phyloP scores from a whole-genome alignment of 2,329 filamentous ascomycete species.

The Mariannaea sp. region DNA sequence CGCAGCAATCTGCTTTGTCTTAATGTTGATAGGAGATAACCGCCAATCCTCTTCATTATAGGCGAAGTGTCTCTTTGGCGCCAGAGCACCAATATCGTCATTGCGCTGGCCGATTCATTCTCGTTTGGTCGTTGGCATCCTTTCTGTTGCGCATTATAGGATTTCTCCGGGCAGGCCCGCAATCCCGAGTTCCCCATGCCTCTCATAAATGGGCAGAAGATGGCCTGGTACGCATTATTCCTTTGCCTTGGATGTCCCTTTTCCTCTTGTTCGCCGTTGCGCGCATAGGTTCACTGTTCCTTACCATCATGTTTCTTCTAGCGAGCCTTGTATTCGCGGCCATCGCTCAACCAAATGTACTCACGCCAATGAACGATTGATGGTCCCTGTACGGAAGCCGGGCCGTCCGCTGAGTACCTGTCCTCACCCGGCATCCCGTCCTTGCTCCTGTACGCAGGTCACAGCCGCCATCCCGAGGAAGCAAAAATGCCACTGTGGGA shows the following conservation, averaged over 20 bases:
- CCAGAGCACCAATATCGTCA: slow-evolving; percentile 9
- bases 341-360: slow-evolving; percentile 78
- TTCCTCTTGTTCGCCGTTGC: background rate
- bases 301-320: slow-evolving; percentile 40
- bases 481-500: slow-evolving; percentile 59
- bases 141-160: slow-evolving; percentile 20
- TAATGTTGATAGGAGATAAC: slow-evolving; percentile 26
- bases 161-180: slow-evolving; percentile 20
- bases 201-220: slow-evolving; percentile 71
- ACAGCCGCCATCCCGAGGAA: slow-evolving; percentile 66
- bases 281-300: slow-evolving; percentile 5
- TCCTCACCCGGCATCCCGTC: slow-evolving; percentile 65
- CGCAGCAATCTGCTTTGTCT: slow-evolving; percentile 15
- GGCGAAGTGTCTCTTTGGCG: slow-evolving; percentile 29
- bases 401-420: slow-evolving; percentile 72
- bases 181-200: slow-evolving; percentile 56
- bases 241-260: slow-evolving; percentile 21
- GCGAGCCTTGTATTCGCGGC: slow-evolving; percentile 75
- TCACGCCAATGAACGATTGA: slow-evolving; percentile 68
- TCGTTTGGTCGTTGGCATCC: slow-evolving; percentile 5
- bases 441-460: slow-evolving; percentile 67
- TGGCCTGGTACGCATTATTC: slow-evolving; percentile 67
- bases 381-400: slow-evolving; percentile 73
- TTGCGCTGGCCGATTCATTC: background rate
- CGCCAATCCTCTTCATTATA: slow-evolving; percentile 15